Evolutionary conservation across 2,329 filamentous ascomycete genomes (phyloP).

Genomic region (Aspergillus alliaceus): DNA sequence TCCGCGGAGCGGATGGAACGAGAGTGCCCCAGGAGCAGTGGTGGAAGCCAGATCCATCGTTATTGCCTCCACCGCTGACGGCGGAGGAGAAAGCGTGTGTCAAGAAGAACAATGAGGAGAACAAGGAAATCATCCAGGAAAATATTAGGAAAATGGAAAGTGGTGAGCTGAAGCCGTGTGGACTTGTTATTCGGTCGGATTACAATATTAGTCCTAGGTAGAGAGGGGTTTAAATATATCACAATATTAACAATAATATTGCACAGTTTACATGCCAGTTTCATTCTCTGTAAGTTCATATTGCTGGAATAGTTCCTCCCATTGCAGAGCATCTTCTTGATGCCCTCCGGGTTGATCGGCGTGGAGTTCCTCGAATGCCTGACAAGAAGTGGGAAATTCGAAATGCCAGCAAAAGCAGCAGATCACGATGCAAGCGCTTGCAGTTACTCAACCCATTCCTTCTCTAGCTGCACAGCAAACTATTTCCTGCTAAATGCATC

Average conservation of each 20-base stretch:
- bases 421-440: background rate
- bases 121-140: slow-evolving; percentile 7
- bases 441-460: background rate
- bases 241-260: background rate
- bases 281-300: background rate
- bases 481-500: background rate
- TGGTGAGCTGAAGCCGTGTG: slow-evolving; percentile 4
- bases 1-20: slow-evolving; percentile 8
- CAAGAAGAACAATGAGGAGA: slow-evolving; percentile 4
- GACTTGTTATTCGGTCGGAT: slow-evolving; percentile 7
- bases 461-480: background rate
- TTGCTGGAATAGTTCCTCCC: background rate
- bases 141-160: slow-evolving; percentile 2
- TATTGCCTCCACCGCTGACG: slow-evolving; percentile 5
- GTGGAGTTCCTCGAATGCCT: background rate
- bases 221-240: background rate
- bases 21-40: slow-evolving; percentile 9
- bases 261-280: background rate
- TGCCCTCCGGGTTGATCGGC: background rate
- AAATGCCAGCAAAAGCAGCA: background rate
- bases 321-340: background rate
- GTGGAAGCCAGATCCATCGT: slow-evolving; percentile 8
- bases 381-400: background rate
- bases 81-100: background rate
- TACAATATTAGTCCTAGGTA: slow-evolving; percentile 1